These are phyloP conservation scores for Helicocarpus griseus DNA, from an alignment of 2,329 filamentous ascomycete species.

Conservation along the genomic window DNA sequence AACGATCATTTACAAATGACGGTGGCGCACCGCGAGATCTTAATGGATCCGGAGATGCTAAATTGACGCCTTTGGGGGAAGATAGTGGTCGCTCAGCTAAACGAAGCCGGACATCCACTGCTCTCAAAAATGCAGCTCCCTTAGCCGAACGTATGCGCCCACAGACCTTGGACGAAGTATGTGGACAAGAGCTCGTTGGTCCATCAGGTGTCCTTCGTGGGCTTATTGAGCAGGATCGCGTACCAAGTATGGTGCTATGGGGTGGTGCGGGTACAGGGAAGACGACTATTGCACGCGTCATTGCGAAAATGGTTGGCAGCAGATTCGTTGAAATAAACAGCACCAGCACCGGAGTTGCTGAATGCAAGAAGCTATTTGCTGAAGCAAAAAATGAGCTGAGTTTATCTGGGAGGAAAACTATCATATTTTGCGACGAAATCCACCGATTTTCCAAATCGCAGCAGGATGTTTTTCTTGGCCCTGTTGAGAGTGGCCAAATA, in stretches of 20 bases:
- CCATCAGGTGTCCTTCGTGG: constrained; percentile 72
- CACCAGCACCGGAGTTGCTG: constrained; percentile 74
- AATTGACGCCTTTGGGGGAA: background rate
- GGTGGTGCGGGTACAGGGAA: constrained; percentile 41
- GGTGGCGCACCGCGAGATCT: constrained; percentile 3
- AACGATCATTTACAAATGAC: constrained; percentile 23
- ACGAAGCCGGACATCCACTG: constrained; percentile 51
- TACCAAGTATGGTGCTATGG: constrained; percentile 94
- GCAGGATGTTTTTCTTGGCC: constrained; percentile 88
- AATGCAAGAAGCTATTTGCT: constrained; percentile 84
- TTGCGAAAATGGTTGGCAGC: constrained; percentile 70
- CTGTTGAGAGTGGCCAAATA: constrained; percentile 82
- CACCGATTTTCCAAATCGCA: constrained; percentile 85
- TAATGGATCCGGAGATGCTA: background rate
- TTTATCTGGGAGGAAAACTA: constrained; percentile 80
- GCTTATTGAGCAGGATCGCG: constrained; percentile 72
- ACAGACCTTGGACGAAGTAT: constrained; percentile 71
- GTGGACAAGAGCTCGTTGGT: constrained; percentile 84
- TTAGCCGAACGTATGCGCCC: constrained; percentile 93
- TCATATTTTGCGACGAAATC: constrained; percentile 96
- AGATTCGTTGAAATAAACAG: constrained; percentile 95
- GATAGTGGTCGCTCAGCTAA: constrained; percentile 36
- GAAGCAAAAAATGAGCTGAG: constrained; percentile 72
- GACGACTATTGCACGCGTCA: constrained; percentile 73
- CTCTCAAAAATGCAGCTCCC: constrained; percentile 62